Base-by-base conservation (phyloP, 805 yeast species). In the Geotrichum ghanense region DNA sequence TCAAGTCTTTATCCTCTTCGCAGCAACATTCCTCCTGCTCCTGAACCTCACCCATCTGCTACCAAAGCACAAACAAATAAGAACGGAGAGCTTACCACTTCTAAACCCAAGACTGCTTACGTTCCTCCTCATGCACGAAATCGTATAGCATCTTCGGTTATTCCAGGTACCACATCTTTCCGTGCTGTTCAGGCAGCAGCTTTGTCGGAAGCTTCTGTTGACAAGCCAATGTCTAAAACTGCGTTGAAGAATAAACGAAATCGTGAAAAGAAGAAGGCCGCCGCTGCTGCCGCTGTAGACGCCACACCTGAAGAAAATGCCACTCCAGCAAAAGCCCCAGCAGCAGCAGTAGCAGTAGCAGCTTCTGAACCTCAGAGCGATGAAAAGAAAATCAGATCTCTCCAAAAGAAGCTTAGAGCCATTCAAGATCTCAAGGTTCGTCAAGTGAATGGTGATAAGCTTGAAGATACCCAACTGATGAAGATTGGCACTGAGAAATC, bases 81-180 rank as follows among this genome's bases (percentile, higher is more conserved):
- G 9, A 47, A 43, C 21, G 49, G 52, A 22, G 77, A 68, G 56
- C 61, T 64, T 22, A 55, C 66, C 19, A 55, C 73, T 60, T 62
- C 73, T 46, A 82, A 81, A 60, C 81, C 89, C 46, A 74, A 77
- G 25, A 95, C 96, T 46, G 97, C 97, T 39, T 92, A 92, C 64
- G 78, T 95, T 63, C 98, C 98, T 21, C 98, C 99, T 1, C 96
- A 88, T 64, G 95, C 97, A 9, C 75, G 95, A 63, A 64, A 65
- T 2, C 50, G 58, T 26, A n/a, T n/a, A n/a, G 49, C 53, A 57
- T 7, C 56, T 53, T 46, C 27, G 45, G 50, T 16, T 43, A 22
- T 24, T 20, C n/a, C n/a, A 39, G 44, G 50, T 12, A 24, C 45
- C 14, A 26, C 31, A 7, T 16, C 12, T 21, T 42, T 21, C 24